phyloP scores from a whole-genome alignment of 164 flowering plant genomes.

The Kingdonia uniflora region DNA sequence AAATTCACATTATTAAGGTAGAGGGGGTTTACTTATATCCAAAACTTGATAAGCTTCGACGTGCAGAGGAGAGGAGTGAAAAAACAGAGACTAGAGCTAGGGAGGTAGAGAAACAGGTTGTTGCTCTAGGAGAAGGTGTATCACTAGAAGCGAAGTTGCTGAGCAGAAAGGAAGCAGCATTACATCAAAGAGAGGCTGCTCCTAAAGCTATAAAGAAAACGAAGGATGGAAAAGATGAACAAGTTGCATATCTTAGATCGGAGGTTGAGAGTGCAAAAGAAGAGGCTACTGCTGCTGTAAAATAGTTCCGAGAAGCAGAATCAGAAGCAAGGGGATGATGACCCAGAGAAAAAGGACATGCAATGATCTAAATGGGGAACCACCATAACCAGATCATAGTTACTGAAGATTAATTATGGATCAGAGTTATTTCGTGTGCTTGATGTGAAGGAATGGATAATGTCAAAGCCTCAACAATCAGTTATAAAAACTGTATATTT shows the following conservation, averaged over 20 bases:
- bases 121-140: slow-evolving; percentile 88
- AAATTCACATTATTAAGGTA: too few species aligned
- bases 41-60: too few species aligned
- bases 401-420: too few species aligned
- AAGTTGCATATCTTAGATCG: slow-evolving; percentile 47
- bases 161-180: slow-evolving; percentile 94
- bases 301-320: slow-evolving; percentile 75
- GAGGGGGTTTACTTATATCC: too few species aligned
- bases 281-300: slow-evolving; percentile 45
- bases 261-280: slow-evolving; percentile 68
- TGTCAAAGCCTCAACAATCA: too few species aligned
- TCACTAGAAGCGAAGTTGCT: slow-evolving; percentile 87
- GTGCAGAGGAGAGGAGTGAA: slow-evolving; percentile 71
- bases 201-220: slow-evolving; percentile 69
- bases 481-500: too few species aligned
- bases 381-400: too few species aligned
- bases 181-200: slow-evolving; percentile 96
- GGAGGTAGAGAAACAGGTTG: slow-evolving; percentile 96
- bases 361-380: slow-evolving; percentile 76
- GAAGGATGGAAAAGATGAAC: slow-evolving; percentile 58
- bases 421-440: too few species aligned
- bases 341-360: slow-evolving; percentile 35
- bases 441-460: too few species aligned
- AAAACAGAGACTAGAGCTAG: slow-evolving; percentile 84
- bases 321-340: slow-evolving; percentile 45